Evolutionary conservation across 2,329 filamentous ascomycete genomes (phyloP), one percentile per base, ranked within the genome.

Genomic region (Phoma sp.): DNA sequence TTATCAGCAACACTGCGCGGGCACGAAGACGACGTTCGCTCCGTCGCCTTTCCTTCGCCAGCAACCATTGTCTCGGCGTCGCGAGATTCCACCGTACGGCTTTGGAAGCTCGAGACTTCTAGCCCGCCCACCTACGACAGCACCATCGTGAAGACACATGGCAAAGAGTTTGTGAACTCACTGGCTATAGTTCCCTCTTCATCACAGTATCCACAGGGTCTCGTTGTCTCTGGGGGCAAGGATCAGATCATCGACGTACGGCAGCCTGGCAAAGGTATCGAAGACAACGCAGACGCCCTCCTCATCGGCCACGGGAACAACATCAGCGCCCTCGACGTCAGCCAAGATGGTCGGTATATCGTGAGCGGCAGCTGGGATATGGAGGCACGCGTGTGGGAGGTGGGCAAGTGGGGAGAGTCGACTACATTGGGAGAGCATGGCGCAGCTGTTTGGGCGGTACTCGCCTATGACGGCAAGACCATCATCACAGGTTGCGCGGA

Each of bases 361-460:
- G 87, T 97, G 41, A 98, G 93, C 61, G 95, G 93, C 29, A 90
- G 93, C 66, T 99, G 95, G 95, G 95, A 99, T 75, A 86, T 86
- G 27, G 89, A 92, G 60, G 93, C 91, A 25, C 88, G 91, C 49
- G 79, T 98, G 47, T 99, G 95, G 95, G 83, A 82, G 59, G 79
- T 95, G n/a, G 85, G 85, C 36, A 92, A 89, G 62, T 97, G 93
- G 90, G 91, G 96, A 69, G 85, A 85, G 8, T 85, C 89, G 60
- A 70, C 86, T 29, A 79, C 89, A 41, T 80, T 99, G 14, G 78
- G 85, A 40, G 92, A 91, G 4, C 92, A 97, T 68, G 84, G 88
- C 50, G 89, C 85, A 35, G 89, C 88, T 44, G 92, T 99, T 11
- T 98, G 93, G 93, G 89, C 89, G n/a, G 92, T 97, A 4, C 76